Conservation (phyloP, 176 grass and related monocot species). For the Miscanthus lutarioriparius region DNA sequence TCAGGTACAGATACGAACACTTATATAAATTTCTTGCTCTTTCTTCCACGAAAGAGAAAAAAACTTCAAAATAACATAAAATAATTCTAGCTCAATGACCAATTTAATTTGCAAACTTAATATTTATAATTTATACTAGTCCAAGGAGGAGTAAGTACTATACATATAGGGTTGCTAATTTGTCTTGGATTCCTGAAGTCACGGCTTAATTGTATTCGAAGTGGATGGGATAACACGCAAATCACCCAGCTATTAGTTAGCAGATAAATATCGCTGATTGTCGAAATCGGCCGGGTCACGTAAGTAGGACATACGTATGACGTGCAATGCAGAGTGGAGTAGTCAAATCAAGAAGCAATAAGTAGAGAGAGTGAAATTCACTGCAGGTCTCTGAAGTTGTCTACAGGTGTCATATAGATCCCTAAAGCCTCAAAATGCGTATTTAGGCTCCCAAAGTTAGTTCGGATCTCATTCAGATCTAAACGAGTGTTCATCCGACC, state of each 20-base stretch:
- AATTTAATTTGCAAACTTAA: not conserved
- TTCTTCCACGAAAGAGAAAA: not conserved
- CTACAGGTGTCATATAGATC: no score
- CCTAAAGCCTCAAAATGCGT: no score
- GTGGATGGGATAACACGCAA: constrained; percentile 4
- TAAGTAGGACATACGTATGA: not conserved
- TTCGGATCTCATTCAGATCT: no score
- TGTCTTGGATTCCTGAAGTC: constrained; percentile 7
- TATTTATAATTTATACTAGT: not conserved
- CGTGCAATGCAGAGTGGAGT: not conserved
- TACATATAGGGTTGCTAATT: not conserved
- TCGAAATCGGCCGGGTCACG: not conserved
- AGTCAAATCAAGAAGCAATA: no score
- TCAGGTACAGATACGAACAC: not conserved
- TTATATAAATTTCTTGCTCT: not conserved
- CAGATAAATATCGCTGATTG: not conserved
- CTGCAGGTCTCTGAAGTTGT: no score
- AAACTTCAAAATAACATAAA: not conserved
- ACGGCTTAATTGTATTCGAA: not conserved
- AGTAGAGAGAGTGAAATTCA: no score
- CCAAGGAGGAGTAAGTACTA: not conserved
- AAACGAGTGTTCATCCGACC: no score
- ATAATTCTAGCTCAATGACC: not conserved
- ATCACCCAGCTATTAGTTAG: not conserved
- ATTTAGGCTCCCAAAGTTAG: no score